Conservation (phyloP, 1,284 basidiomycete genomes). For the Marasmius tenuissimus region DNA sequence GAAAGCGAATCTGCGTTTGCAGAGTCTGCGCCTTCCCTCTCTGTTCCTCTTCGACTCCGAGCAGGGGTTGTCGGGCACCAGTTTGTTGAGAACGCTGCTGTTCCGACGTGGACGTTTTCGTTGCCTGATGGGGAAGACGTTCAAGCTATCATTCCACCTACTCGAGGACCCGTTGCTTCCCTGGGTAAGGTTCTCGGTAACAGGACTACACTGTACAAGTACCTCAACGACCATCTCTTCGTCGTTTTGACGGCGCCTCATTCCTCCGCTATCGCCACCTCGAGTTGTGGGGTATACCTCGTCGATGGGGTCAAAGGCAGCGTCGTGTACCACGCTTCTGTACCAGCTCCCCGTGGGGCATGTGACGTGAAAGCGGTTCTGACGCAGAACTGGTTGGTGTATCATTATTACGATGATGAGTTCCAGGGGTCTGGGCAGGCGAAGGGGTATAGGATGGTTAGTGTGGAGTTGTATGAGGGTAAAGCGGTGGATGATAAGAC, state of each 20-base stretch:
- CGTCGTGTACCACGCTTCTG: slow-evolving; percentile 62
- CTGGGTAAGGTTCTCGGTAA: slow-evolving; percentile 86
- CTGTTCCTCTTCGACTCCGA: slow-evolving; percentile 38
- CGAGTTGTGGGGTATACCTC: slow-evolving; percentile 67
- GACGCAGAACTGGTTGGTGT: slow-evolving; percentile 93
- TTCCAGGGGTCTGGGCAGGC: slow-evolving; percentile 45
- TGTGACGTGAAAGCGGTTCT: slow-evolving; percentile 73
- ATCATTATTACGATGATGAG: slow-evolving; percentile 74
- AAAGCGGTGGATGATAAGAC: slow-evolving; percentile 61
- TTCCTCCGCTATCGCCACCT: slow-evolving; percentile 1
- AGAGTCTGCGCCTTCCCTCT: slow-evolving; percentile 50
- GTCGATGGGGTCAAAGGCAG: slow-evolving; percentile 81
- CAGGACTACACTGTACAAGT: slow-evolving; percentile 91
- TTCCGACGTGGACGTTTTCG: slow-evolving; percentile 66
- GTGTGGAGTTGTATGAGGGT: slow-evolving; percentile 88
- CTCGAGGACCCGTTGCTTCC: slow-evolving; percentile 64
- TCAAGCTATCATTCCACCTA: slow-evolving; percentile 46
- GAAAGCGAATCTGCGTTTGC: slow-evolving; percentile 42
- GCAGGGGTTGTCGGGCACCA: slow-evolving; percentile 59
- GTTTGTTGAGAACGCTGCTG: slow-evolving; percentile 45
- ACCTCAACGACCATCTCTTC: slow-evolving; percentile 83
- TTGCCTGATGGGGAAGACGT: slow-evolving; percentile 56
- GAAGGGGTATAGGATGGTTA: slow-evolving; percentile 74
- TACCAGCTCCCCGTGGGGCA: slow-evolving; percentile 43
- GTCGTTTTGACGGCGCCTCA: slow-evolving; percentile 60